These are phyloP conservation scores for Kwoniella bestiolae DNA, from an alignment of 768 basidiomycete species.

Conservation along the genomic window DNA sequence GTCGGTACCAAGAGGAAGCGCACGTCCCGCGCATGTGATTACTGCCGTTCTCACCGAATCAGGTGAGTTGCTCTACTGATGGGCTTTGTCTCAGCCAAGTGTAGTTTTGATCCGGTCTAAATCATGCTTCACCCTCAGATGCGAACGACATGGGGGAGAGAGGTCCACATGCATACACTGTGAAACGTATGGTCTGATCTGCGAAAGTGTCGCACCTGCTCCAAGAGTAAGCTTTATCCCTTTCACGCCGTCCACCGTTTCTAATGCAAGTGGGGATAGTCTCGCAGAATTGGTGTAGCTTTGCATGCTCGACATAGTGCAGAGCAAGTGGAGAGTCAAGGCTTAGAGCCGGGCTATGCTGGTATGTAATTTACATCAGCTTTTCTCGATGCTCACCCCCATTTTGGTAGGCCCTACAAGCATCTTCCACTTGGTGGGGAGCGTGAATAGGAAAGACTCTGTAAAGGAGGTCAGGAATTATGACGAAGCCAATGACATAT, in stretches of 20 bases:
- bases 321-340: background rate
- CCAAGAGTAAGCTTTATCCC: background rate
- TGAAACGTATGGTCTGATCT: conserved; percentile 1
- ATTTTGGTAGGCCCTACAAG: background rate
- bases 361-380: background rate
- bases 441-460: background rate
- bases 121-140: background rate
- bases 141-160: background rate
- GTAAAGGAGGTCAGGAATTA: background rate
- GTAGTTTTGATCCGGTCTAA: background rate
- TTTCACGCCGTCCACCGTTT: background rate
- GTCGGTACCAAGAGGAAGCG: conserved; percentile 11
- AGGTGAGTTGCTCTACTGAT: conserved; percentile 1
- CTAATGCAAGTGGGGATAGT: background rate
- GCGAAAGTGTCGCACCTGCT: conserved; percentile 1
- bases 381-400: background rate
- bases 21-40: conserved; percentile 13
- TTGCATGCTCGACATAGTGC: background rate
- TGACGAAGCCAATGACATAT: conserved; percentile 3
- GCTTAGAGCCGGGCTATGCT: conserved; percentile 5
- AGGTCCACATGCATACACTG: conserved; percentile 2
- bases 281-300: background rate
- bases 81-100: background rate
- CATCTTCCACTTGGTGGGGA: background rate
- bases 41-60: conserved; percentile 11